These are phyloP conservation scores for Orychophragmus violaceus DNA, from an alignment of 345 rosid species.

Conservation along the genomic window DNA sequence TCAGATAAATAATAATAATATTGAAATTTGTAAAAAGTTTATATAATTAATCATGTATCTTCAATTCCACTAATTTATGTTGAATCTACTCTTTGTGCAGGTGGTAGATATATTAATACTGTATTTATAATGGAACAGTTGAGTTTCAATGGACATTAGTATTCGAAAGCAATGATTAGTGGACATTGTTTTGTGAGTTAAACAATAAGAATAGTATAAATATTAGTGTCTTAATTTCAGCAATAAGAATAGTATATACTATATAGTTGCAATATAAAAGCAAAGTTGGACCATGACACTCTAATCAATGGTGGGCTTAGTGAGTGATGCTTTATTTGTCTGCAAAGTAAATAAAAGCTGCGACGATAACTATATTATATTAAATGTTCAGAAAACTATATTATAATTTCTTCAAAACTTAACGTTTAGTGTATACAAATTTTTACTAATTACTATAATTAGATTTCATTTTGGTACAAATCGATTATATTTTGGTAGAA, in stretches of 20 bases:
- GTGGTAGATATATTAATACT: not conserved
- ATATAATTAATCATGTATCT: not conserved
- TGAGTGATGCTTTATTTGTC: constrained; percentile 31
- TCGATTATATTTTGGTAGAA: no score
- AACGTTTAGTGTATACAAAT: no score
- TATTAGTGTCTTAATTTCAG: constrained; percentile 21
- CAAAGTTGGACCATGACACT: constrained; percentile 27
- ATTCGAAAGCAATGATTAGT: constrained; percentile 31
- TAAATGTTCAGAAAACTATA: no score
- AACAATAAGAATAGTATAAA: not conserved
- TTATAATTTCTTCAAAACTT: no score
- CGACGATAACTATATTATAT: constrained; percentile 8
- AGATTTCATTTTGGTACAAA: no score
- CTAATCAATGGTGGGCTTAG: constrained; percentile 32
- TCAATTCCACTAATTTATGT: not conserved
- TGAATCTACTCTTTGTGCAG: not conserved
- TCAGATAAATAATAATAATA: not conserved
- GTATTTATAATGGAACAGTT: constrained; percentile 24
- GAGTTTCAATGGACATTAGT: constrained; percentile 14
- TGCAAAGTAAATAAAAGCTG: constrained; percentile 35
- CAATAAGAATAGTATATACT: constrained; percentile 6
- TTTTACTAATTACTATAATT: no score
- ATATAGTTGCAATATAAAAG: not conserved
- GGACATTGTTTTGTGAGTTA: constrained; percentile 18
- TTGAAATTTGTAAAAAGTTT: not conserved